Evolutionary conservation across 2,329 filamentous ascomycete genomes (phyloP), one percentile per base, ranked within the genome.

Genomic region (Penicillium sp.): DNA sequence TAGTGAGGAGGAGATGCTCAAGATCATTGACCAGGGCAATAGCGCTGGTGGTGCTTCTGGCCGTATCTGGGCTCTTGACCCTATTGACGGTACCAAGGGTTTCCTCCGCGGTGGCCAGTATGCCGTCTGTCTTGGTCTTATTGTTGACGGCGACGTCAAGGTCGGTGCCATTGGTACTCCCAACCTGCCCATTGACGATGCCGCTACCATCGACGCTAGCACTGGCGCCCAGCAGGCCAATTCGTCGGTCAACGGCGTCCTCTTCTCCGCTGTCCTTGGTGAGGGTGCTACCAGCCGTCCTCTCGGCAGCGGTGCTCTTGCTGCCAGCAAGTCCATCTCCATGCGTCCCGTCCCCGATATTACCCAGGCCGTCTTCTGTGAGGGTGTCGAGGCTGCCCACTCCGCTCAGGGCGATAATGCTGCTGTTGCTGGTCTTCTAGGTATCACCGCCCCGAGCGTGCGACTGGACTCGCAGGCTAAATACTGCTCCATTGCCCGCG

Each of bases 401-500:
- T 96, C 90, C 35, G 87, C 89, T 54, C 95, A 99, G 76, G 85
- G 85, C 65, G 90, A 97, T 74, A 90, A 96, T 65, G 90, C 89
- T 35, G 82, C 85, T 65, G 95, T 99, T 69, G 91, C 94, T 6
- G 77, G 85, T 67, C 89, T 86, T 69, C 84, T 99, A 6, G 92
- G 92, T 52, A 96, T 99, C 74, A 93, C 89, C 22, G 86, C 85
- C 66, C 85, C 89, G n/a, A 92, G 89, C 64, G 92, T 99, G 57
- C 86, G 93, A 62, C 94, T 99, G 89, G 94, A 99, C 78, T 96
- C 90, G 50, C 94, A 99, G 77, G 93, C 94, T 66, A 99, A 99
- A 77, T 99, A 99, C 77, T 93, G 88, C 59, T 94, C 90, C 33
- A 96, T 99, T 71, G 94, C 94, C 33, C 84, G 94, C 60, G 94